Evolutionary conservation across 2,329 filamentous ascomycete genomes (phyloP).

Genomic region (Beauveria caledonica): DNA sequence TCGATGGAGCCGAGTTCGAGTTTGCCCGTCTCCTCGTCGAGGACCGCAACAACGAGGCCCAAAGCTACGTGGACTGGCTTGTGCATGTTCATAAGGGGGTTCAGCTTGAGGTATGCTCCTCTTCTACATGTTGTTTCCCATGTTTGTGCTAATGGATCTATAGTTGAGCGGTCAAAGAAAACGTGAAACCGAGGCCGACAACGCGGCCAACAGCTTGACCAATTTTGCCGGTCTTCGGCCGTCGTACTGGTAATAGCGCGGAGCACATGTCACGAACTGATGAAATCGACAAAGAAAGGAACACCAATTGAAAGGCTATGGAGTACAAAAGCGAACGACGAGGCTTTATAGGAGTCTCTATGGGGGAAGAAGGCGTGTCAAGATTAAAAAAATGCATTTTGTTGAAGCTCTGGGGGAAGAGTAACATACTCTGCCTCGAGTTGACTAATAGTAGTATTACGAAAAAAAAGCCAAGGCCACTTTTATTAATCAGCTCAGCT

Average conservation of each 20-base stretch:
- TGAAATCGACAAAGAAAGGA: constrained; percentile 7
- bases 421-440: background rate
- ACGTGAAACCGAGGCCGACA: constrained; percentile 50
- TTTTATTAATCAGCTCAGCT: background rate
- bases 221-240: constrained; percentile 53
- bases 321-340: background rate
- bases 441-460: background rate
- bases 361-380: background rate
- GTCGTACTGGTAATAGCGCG: constrained; percentile 45
- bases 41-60: constrained; percentile 94
- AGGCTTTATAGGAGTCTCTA: background rate
- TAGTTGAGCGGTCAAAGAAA: constrained; percentile 63
- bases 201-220: constrained; percentile 35
- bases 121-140: too few species aligned
- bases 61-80: constrained; percentile 97
- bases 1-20: constrained; percentile 94
- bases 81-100: constrained; percentile 91
- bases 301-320: constrained; percentile 2
- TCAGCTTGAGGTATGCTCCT: constrained; percentile 65
- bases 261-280: background rate
- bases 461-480: background rate
- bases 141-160: constrained; percentile 6
- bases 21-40: constrained; percentile 88
- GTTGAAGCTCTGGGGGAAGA: background rate
- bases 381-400: background rate